Conservation (phyloP, 805 yeast genomes). For the Monosporozyma aquatica region DNA sequence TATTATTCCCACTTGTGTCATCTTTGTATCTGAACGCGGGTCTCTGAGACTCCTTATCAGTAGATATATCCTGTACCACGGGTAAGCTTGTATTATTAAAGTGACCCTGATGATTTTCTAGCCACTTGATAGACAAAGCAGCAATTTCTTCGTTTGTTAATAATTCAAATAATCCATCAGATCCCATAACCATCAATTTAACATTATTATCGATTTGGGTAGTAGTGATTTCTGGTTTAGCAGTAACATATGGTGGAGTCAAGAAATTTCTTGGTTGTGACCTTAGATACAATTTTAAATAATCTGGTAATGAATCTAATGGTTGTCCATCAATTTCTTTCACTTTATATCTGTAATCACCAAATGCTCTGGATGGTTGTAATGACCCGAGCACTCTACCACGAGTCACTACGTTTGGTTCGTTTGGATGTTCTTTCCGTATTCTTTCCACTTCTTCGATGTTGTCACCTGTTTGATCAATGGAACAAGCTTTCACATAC, state of each 20-base stretch:
- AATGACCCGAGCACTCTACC: constrained; percentile 89
- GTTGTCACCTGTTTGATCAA: constrained; percentile 93
- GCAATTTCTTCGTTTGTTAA: constrained; percentile 87
- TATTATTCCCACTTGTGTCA: constrained; percentile 15
- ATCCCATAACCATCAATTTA: constrained; percentile 84
- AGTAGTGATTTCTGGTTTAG: constrained; percentile 85
- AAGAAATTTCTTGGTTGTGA: constrained; percentile 59
- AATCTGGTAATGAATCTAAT: constrained; percentile 56
- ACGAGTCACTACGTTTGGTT: constrained; percentile 68
- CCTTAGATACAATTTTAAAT: constrained; percentile 74
- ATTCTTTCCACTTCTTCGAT: constrained; percentile 78
- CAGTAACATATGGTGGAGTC: constrained; percentile 96
- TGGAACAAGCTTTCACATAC: constrained; percentile 79
- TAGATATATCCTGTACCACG: constrained; percentile 52
- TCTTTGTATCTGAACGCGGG: constrained; percentile 60
- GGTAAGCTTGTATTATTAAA: constrained; percentile 39
- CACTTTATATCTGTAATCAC: constrained; percentile 91
- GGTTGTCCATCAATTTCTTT: constrained; percentile 40
- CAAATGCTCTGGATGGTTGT: constrained; percentile 95
- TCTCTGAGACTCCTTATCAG: constrained; percentile 47
- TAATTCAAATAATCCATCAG: constrained; percentile 91
- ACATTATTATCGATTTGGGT: constrained; percentile 61
- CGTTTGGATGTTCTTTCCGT: constrained; percentile 83
- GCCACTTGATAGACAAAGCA: constrained; percentile 88
- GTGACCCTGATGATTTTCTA: constrained; percentile 45